Conservation (phyloP, 352 stramenopile genomes). For the Globisporangium emineosum region DNA sequence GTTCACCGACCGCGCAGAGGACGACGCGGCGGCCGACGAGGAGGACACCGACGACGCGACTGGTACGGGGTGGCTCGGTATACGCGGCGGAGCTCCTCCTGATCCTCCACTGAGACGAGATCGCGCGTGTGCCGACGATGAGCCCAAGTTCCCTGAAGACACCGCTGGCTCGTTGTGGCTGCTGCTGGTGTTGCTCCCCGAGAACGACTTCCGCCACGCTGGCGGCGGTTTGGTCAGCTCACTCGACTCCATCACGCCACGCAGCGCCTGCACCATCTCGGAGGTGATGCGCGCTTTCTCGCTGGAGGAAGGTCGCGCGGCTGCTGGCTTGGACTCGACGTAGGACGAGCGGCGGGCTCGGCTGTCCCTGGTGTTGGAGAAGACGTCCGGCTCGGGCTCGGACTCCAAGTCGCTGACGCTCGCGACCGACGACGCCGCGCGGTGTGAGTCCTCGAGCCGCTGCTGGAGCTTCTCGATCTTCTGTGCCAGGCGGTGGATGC, state of each 20-base stretch:
- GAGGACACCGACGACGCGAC: neutral
- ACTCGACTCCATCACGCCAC: conserved; percentile 73
- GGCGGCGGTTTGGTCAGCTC: conserved; percentile 49
- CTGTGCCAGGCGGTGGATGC: conserved; percentile 39
- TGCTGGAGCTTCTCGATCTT: conserved; percentile 51
- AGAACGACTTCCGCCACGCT: conserved; percentile 21
- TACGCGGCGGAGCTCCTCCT: neutral
- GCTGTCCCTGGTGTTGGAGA: neutral
- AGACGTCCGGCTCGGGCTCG: conserved; percentile 32
- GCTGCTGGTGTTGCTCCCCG: conserved; percentile 2
- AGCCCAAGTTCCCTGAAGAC: neutral
- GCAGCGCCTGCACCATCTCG: conserved; percentile 52
- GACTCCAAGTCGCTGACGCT: conserved; percentile 20
- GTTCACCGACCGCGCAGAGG: neutral
- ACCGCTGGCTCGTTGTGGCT: conserved; percentile 1
- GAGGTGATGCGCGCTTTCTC: conserved; percentile 23
- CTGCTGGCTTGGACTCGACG: neutral
- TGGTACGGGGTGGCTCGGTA: neutral
- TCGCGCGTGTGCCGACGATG: neutral
- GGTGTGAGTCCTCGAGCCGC: conserved; percentile 36
- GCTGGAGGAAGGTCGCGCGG: conserved; percentile 15
- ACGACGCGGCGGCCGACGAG: neutral
- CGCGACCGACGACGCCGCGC: conserved; percentile 18
- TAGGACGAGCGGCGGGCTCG: conserved; percentile 10
- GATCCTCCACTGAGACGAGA: neutral